Base-by-base conservation (phyloP, 1,284 basidiomycete genomes). In the Trichosporon faecale region DNA sequence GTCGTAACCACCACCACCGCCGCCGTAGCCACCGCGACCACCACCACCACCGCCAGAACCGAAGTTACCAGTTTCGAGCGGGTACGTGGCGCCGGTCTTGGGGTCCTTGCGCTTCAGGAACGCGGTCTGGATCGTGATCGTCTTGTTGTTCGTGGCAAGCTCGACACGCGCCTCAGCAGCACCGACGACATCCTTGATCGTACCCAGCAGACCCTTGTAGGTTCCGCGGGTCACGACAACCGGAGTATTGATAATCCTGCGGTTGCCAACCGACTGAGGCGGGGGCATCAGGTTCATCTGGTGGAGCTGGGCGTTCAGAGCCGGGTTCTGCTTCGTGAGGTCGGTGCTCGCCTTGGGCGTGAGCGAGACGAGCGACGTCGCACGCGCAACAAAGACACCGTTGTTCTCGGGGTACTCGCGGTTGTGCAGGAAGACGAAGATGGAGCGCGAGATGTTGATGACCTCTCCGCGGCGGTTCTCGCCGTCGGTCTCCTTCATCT, bases 301-400 rank as follows among this genome's bases (percentile, higher is more conserved):
- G 2, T 79, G 79, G n/a, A 81, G 71, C 61, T 80, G 78, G 49
- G 78, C 76, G 46, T 82, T 78, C 64, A 94, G 82, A 0, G 91
- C 89, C 7, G 96, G 95, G 81, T 98, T 98, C 90, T 96, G 91
- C 84, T 96, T 95, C n/a, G 92, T 91, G n/a, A 95, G 85, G 83
- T 98, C 95, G 7, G 88, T 86, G 7, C 86, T 86, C 3, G 77
- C 75, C 78, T 94, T 94, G 1, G 95, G 94, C 1, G 95, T 94
- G 27, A 95, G 85, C 11, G 93, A 94, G 0, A 88, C 88, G 40
- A 96, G 85, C 1, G 90, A 89, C 35, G 91, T 88, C 3, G 92
- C 89, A 31, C 93, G 80, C 18, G 83, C 79, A 66, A 99, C 92
- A 78, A 96, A 99, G 25, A 98, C 91, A 70, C 97, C 97, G 27